Percentiles rank a stretch among this genome's conserved stretches.
Evolutionary conservation across 2,329 filamentous ascomycete genomes (phyloP).

Genomic region (Aureobasidium sp.): DNA sequence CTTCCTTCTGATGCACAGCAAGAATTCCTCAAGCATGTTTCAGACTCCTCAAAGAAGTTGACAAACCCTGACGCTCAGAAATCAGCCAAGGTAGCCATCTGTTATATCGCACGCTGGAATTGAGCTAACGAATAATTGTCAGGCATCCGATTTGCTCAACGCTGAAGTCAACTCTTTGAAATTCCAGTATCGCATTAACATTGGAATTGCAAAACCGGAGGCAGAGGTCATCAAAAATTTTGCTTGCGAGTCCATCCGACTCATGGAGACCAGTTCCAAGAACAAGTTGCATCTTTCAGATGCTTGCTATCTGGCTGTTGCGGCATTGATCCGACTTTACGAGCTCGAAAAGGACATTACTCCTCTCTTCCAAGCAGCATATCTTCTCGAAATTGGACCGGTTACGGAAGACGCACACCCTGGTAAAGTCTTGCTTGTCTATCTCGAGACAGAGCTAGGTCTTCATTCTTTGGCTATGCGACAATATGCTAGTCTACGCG

Average conservation of each 20-base stretch:
- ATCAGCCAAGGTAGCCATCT: not conserved
- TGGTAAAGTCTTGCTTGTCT: conserved; percentile 29
- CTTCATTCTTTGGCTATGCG: conserved; percentile 28
- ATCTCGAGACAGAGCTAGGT: conserved; percentile 30
- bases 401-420: conserved; percentile 23
- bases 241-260: conserved; percentile 22
- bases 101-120: too few relatives aligned
- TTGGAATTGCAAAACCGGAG: conserved; percentile 16
- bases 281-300: conserved; percentile 24
- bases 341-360: conserved; percentile 18
- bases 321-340: conserved; percentile 26
- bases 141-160: conserved; percentile 20
- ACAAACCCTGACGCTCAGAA: not conserved
- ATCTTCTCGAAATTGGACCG: conserved; percentile 24
- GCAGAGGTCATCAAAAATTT: conserved; percentile 21
- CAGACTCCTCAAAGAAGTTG: not conserved
- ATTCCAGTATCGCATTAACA: conserved; percentile 20
- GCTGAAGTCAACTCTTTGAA: conserved; percentile 23
- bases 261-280: conserved; percentile 21
- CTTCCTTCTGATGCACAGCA: conserved; percentile 6
- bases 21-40: not conserved
- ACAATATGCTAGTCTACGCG: conserved; percentile 27
- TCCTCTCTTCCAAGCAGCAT: conserved; percentile 27
- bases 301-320: conserved; percentile 29
- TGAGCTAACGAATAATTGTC: not conserved